These are phyloP conservation scores for Dentipellis sp. DNA, from an alignment of 768 basidiomycete species.

Conservation along the genomic window DNA sequence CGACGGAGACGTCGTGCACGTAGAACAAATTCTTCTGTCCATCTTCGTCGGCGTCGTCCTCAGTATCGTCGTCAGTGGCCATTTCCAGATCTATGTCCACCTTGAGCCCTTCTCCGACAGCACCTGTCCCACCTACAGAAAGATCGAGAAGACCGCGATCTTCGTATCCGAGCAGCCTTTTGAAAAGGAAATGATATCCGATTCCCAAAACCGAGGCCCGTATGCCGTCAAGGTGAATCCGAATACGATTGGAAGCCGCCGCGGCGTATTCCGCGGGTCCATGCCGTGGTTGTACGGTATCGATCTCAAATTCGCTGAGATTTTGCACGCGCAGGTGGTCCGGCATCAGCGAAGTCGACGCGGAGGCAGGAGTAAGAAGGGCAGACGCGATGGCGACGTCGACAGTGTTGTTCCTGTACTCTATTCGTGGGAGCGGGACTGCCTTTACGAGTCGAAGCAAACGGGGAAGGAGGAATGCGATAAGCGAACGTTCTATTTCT, in stretches of 20 bases:
- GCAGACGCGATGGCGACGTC: slow-evolving; percentile 18
- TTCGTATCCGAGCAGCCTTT: slow-evolving; percentile 16
- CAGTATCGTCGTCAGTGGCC: slow-evolving; percentile 9
- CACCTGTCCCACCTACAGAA: slow-evolving; percentile 2
- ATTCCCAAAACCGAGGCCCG: slow-evolving; percentile 16
- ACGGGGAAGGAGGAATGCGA: slow-evolving; percentile 20
- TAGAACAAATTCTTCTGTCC: slow-evolving; percentile 8
- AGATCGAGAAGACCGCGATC: slow-evolving; percentile 20
- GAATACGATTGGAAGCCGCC: slow-evolving; percentile 6
- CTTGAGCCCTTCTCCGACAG: slow-evolving; percentile 3
- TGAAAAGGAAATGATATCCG: slow-evolving; percentile 18
- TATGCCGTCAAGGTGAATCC: slow-evolving; percentile 18
- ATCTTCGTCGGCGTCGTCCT: neutral
- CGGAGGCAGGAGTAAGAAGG: slow-evolving; percentile 9
- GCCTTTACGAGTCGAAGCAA: slow-evolving; percentile 13
- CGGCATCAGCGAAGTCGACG: slow-evolving; percentile 16
- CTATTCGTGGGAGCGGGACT: slow-evolving; percentile 22
- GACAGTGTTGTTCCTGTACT: slow-evolving; percentile 10
- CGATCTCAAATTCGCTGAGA: slow-evolving; percentile 17
- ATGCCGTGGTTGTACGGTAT: slow-evolving; percentile 5
- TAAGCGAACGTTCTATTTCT: slow-evolving; percentile 6
- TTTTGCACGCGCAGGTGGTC: slow-evolving; percentile 16
- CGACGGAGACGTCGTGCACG: slow-evolving; percentile 14
- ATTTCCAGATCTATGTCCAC: slow-evolving; percentile 8
- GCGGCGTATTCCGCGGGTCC: neutral